Base-by-base conservation (phyloP, 2,329 filamentous ascomycete species). In the Talaromyces amestolkiae region DNA sequence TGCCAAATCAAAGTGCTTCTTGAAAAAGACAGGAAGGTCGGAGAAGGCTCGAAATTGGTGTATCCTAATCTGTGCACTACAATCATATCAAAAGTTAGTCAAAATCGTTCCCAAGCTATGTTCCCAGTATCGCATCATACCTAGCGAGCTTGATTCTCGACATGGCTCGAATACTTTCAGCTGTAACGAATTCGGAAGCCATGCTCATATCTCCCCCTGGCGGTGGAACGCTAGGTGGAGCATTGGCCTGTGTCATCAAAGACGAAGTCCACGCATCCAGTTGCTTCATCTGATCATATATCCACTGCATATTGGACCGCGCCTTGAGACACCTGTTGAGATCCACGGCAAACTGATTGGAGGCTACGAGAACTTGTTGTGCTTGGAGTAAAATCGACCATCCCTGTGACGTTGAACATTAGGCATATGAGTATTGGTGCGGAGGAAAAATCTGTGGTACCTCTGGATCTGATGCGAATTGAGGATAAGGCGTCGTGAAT, bases 11-110 rank as follows among this genome's bases (percentile, higher is more conserved):
- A 79, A 82, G 63, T 82, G 79, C 45, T 75, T 76, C 64, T 80
- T 79, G 27, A 80, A 75, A 67, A 82, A 82, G 15, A 81, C 75
- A 1, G 80, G 79, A 11, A 80, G 78, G 64, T 82, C 79, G 19
- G 76, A 78, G 66, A 82, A 82, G 17, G 80, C 80, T 49, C 78
- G 72, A 63, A 81, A 81, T n/a, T 80, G 77, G 65, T 82, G 79
- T 0, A 76, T 72, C 70, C 81, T 82, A 37, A 82, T 81, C 69
- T 79, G 77, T 11, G 80, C 78, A 68, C 80, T 82, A 66, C 13
- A 45, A 47, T 11, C 22, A 27, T 5, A n/a, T n/a, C 22, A 10
- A 9, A 27, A 17, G 24, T 19, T 11, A 24, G 56, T 7, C 61
- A 71, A 66, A 67, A 7, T 11, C 37, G 31, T 24, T 5, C 4